Conservation (phyloP, 306 rosid species). For the Quercus parvula region DNA sequence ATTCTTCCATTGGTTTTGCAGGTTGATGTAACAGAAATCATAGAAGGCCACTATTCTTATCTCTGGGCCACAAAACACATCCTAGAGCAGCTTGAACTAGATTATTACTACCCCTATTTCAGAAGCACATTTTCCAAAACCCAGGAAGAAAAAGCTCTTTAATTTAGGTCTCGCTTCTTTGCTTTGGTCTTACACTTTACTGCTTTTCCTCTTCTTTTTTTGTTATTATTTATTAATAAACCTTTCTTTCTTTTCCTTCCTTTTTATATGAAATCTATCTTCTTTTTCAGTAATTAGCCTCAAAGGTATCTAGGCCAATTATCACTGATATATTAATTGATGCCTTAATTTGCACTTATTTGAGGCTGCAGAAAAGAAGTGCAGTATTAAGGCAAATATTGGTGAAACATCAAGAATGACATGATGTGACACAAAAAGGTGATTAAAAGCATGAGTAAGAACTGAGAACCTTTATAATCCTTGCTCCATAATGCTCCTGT, state of each 20-base stretch:
- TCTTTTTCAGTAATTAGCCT: background rate
- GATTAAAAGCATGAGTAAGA: background rate
- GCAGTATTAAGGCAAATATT: background rate
- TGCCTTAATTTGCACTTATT: background rate
- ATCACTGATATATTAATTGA: background rate
- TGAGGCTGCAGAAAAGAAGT: background rate
- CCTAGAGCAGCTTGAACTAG: conserved; percentile 53
- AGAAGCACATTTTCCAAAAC: conserved; percentile 22
- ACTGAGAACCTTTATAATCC: background rate
- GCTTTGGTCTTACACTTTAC: background rate
- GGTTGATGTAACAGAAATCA: conserved; percentile 50
- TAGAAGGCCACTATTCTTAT: conserved; percentile 65
- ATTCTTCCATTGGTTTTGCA: conserved; percentile 26
- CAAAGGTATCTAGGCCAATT: background rate
- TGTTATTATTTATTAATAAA: background rate
- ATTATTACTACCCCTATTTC: conserved; percentile 41
- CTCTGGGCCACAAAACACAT: conserved; percentile 42
- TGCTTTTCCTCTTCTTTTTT: background rate
- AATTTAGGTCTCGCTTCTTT: conserved; percentile 13
- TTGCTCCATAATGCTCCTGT: background rate
- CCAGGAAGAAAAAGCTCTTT: conserved; percentile 18
- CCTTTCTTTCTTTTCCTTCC: background rate
- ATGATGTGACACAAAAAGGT: background rate
- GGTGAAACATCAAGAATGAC: background rate
- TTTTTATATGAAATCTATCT: background rate